Evolutionary conservation across 2,329 filamentous ascomycete species (phyloP).

Genomic region (Phialophora expanda): DNA sequence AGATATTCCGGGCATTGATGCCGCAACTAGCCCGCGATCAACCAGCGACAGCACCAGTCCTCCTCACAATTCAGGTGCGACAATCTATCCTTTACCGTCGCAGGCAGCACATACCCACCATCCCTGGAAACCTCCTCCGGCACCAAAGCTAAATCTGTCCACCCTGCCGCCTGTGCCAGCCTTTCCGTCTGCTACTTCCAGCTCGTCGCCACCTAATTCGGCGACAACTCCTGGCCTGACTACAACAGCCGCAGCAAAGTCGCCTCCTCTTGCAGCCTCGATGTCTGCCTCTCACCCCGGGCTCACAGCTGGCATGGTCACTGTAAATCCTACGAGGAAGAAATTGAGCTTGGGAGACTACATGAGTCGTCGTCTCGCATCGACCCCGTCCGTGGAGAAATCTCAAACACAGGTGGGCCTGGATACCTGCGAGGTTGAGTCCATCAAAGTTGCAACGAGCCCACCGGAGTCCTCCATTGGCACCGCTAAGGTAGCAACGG

Average conservation of each 20-base stretch:
- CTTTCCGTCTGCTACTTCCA: conserved; percentile 39
- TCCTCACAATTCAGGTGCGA: conserved; percentile 25
- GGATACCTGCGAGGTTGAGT: conserved; percentile 12
- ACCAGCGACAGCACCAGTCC: conserved; percentile 20
- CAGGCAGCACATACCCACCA: conserved; percentile 39
- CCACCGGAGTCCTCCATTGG: conserved; percentile 22
- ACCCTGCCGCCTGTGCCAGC: conserved; percentile 39
- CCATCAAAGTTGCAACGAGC: conserved; percentile 13
- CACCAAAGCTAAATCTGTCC: conserved; percentile 49
- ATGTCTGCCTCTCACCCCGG: conserved; percentile 40
- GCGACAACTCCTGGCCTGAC: conserved; percentile 37
- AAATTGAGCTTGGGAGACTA: conserved; percentile 59
- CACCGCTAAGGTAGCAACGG: conserved; percentile 2
- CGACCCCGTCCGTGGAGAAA: conserved; percentile 50
- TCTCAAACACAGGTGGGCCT: conserved; percentile 41
- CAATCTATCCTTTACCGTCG: conserved; percentile 37
- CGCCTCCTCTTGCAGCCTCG: conserved; percentile 42
- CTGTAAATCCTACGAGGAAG: conserved; percentile 57
- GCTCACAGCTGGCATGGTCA: conserved; percentile 42
- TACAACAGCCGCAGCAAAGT: conserved; percentile 44
- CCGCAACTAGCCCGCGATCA: background rate
- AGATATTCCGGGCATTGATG: background rate
- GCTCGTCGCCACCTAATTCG: conserved; percentile 42
- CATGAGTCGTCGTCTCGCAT: conserved; percentile 47
- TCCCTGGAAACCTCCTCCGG: conserved; percentile 29